phyloP scores from a whole-genome alignment of 1,139 yeast genomes.

The Tardiomyces digboiensis region DNA sequence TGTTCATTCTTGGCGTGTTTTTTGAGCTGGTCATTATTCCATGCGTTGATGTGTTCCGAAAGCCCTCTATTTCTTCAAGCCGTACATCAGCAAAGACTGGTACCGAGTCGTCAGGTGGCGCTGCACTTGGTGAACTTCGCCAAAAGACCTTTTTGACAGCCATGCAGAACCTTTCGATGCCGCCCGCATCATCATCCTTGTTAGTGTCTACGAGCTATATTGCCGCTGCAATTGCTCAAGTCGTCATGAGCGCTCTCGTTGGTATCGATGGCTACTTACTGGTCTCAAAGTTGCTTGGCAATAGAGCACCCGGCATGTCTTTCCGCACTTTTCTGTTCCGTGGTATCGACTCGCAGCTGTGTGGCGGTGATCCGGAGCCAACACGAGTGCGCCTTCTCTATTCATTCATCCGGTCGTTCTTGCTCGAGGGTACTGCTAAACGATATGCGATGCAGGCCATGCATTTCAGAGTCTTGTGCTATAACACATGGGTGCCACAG shows the following conservation, averaged over 20 bases:
- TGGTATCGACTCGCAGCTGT: conserved; percentile 30
- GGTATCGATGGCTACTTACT: conserved; percentile 13
- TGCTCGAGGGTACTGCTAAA: conserved; percentile 18
- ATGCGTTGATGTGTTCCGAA: conserved; percentile 1
- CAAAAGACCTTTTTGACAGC: not conserved
- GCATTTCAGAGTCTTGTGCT: conserved; percentile 18
- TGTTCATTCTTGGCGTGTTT: conserved; percentile 1
- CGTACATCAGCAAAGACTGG: not conserved
- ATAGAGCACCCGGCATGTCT: conserved; percentile 1
- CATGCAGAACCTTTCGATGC: not conserved
- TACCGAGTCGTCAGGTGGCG: not conserved
- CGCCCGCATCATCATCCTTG: not conserved
- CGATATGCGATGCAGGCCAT: conserved; percentile 24
- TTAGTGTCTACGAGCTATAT: not conserved
- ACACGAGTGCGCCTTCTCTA: conserved; percentile 17
- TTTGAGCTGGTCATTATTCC: not conserved
- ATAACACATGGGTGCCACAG: conserved; percentile 7
- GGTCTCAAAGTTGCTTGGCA: conserved; percentile 4
- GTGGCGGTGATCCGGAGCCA: conserved; percentile 27
- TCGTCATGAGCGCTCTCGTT: conserved; percentile 8
- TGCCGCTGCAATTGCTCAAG: conserved; percentile 7
- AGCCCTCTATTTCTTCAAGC: not conserved
- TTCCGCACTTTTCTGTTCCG: conserved; percentile 10
- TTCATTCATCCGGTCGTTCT: conserved; percentile 21
- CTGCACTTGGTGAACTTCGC: not conserved